Evolutionary conservation across 768 basidiomycete genomes (phyloP), one percentile per base, ranked within the genome.

Genomic region (Dioszegia hungarica): DNA sequence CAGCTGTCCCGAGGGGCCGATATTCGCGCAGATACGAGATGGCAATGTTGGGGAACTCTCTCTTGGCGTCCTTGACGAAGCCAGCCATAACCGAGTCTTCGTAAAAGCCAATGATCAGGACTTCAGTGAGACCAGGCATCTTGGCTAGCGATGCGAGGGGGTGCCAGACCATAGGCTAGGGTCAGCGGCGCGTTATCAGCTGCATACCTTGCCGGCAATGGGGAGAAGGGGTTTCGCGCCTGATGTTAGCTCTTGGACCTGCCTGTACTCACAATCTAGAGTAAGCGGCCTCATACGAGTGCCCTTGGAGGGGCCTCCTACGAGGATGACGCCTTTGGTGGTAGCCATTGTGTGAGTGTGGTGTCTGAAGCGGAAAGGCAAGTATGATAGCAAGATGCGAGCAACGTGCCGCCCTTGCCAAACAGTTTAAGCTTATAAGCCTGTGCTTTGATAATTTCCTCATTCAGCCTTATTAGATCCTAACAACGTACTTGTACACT

Each of bases 11-110:
- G 11, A 80, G 72, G 0, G 77, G 61, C 44, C 75, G 63, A 64
- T 76, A 80, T 55, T 80, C 79, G 36, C 79, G 69, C 31, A 79
- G 60, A 68, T 80, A 80, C 65, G 61, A 70, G 57, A 79, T 77
- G 19, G 56, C 46, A 56, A 80, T 66, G 57, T 78, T 77, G 19
- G 78, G 76, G 63, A 79, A 80, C 67, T 80, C 79, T 14, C 75
- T 65, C 57, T 71, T 70, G 1, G 71, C 73, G 31, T 78, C 76
- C 54, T 75, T 76, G 66, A 80, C 57, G 69, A 80, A 80, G 4
- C 69, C 66, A 22, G 63, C 63, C 63, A 80, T 75, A 28, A 78
- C 67, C 0, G 68, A 54, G 59, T 80, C 79, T 50, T 78, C 77
- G 67, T 79, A 78, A 64, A 78, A 79, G 0, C 78, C 77, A 56